Evolutionary conservation across 208 protist genomes (phyloP).

Genomic region (Porcisia hertigi): DNA sequence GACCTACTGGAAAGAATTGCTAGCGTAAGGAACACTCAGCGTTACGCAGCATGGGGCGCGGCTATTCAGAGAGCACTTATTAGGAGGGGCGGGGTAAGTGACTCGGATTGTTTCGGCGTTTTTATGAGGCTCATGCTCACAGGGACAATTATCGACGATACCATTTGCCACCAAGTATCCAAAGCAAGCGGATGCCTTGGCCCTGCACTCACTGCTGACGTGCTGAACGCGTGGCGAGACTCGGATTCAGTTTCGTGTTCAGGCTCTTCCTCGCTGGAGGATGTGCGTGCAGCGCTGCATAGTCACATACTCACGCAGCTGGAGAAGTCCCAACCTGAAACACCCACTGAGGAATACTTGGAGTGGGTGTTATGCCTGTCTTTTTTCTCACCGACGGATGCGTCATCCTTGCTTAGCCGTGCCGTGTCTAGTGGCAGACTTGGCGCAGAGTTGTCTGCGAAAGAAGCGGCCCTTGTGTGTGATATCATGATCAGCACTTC

Average conservation of each 20-base stretch:
- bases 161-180: conserved; percentile 1
- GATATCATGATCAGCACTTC: conserved; percentile 15
- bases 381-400: conserved; percentile 17
- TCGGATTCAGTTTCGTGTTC: not conserved
- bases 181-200: not conserved
- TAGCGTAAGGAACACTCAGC: not conserved
- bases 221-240: conserved; percentile 3
- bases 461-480: conserved; percentile 14
- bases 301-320: not conserved
- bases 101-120: not conserved
- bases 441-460: not conserved
- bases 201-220: not conserved
- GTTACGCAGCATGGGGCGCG: conserved; percentile 10
- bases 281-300: not conserved
- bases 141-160: not conserved
- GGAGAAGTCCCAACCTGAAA: not conserved
- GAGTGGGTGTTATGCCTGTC: conserved; percentile 25
- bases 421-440: not conserved
- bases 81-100: not conserved
- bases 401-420: not conserved
- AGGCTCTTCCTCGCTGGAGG: not conserved
- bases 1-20: conserved; percentile 14
- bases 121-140: conserved; percentile 4
- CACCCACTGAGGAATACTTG: conserved; percentile 4
- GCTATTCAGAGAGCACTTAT: conserved; percentile 17